Evolutionary conservation across 495 filamentous ascomycete genomes (phyloP), one percentile per base, ranked within the genome.

Genomic region (Aspergillus conjunctus): DNA sequence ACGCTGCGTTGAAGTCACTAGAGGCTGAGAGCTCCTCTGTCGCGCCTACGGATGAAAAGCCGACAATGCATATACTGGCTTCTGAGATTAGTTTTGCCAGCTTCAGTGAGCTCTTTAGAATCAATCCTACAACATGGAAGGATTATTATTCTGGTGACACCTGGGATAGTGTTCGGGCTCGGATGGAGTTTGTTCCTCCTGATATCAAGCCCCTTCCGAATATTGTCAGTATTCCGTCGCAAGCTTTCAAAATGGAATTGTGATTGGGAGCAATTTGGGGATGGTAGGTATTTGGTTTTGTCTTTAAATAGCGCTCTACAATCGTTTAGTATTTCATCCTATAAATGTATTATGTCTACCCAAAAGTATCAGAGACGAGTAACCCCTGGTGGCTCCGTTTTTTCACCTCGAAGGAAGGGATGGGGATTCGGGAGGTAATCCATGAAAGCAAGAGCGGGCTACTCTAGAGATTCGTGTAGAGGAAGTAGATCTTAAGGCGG

Each of bases 191-290:
- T 26, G 58, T 48, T 34, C 2, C 51, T 3, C 51, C 51, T 11
- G 58, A 54, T 34, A 54, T n/a, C 10, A 60, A 60, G 7, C 37
- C 51, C 7, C 33, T 60, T 22, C 58, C 58, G 9, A 52, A 53
- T 30, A 18, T 60, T n/a, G 11, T 60, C 15, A 31, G 46, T 7
- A 32, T 58, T 51, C 22, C 48, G 17, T 20, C 46, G 7, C 31
- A 51, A n/a, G 14, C 22, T 31, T n/a, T 49, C 31, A 20, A 18
- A 12, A 51, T 9, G 37, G 37, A n/a, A 11, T 11, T 14, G 37
- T 41, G 34, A 37, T 20, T 14, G 45, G 18, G 48, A 43, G 3
- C 17, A 9, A 37, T n/a, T n/a, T n/a, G n/a, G n/a, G n/a, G n/a
- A n/a, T n/a, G n/a, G n/a, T n/a, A n/a, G n/a, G n/a, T n/a, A n/a